Evolutionary conservation across 495 filamentous ascomycete species (phyloP).

Genomic region (Pyrenula massariospora): DNA sequence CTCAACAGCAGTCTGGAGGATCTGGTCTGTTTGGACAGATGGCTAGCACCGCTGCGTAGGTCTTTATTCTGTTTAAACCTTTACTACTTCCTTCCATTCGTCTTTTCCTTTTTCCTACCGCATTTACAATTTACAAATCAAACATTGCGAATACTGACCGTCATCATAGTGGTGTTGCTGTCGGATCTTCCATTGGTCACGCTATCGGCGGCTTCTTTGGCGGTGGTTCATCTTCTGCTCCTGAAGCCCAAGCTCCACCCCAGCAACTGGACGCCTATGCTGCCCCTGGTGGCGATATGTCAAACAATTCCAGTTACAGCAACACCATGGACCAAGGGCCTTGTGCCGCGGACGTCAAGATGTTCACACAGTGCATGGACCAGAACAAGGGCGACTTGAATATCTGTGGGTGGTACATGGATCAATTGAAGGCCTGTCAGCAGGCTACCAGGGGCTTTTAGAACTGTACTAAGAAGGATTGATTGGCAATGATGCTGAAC

Average conservation of each 20-base stretch:
- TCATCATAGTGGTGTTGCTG: constrained; percentile 70
- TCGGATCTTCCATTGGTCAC: constrained; percentile 91
- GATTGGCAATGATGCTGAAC: too few species aligned
- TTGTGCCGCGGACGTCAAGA: constrained; percentile 69
- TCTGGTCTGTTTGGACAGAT: constrained; percentile 76
- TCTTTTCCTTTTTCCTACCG: constrained; percentile 1
- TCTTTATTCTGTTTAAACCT: constrained; percentile 7
- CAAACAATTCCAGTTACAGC: constrained; percentile 9
- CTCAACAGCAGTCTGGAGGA: constrained; percentile 44
- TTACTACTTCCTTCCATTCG: constrained; percentile 5
- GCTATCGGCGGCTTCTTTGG: constrained; percentile 80
- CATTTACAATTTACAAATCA: background rate
- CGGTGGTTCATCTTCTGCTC: constrained; percentile 38
- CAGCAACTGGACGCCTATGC: constrained; percentile 30
- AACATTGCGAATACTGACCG: constrained; percentile 5
- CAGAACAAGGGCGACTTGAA: constrained; percentile 86
- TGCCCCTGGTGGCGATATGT: constrained; percentile 5
- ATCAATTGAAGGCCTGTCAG: constrained; percentile 50
- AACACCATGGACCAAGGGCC: constrained; percentile 38
- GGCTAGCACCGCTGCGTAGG: constrained; percentile 77
- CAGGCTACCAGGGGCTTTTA: background rate
- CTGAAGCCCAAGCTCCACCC: constrained; percentile 43
- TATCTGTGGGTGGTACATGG: constrained; percentile 95
- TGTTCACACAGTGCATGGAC: constrained; percentile 92
- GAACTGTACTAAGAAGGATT: background rate